phyloP scores from a whole-genome alignment of 2,329 filamentous ascomycete genomes.

The Venturia carpophila region DNA sequence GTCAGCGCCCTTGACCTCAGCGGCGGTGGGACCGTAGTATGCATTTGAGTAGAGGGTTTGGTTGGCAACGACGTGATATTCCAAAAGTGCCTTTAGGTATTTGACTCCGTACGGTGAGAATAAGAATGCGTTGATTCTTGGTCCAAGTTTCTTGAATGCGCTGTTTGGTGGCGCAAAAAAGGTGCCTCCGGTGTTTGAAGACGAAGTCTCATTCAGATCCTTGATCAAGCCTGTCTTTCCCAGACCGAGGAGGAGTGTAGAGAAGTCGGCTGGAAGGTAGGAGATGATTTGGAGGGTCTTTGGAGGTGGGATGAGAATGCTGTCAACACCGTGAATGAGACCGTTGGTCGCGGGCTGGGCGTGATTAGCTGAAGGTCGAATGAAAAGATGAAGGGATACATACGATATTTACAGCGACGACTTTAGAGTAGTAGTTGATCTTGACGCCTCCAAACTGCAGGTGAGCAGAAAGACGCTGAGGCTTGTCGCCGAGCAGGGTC shows the following conservation, averaged over 20 bases:
- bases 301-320: slow-evolving; percentile 69
- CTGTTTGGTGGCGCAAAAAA: slow-evolving; percentile 74
- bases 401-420: slow-evolving; percentile 65
- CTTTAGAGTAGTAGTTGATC: slow-evolving; percentile 68
- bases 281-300: slow-evolving; percentile 55
- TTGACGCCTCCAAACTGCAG: slow-evolving; percentile 55
- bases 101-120: slow-evolving; percentile 68
- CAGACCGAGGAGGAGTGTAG: slow-evolving; percentile 67
- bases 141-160: slow-evolving; percentile 71
- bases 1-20: slow-evolving; percentile 23
- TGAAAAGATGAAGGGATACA: slow-evolving; percentile 24
- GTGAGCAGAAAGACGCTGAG: slow-evolving; percentile 64
- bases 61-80: slow-evolving; percentile 70
- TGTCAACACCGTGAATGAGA: slow-evolving; percentile 69
- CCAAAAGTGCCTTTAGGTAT: slow-evolving; percentile 68
- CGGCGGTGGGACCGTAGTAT: slow-evolving; percentile 51
- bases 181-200: slow-evolving; percentile 54
- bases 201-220: slow-evolving; percentile 45
- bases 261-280: slow-evolving; percentile 62
- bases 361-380: slow-evolving; percentile 19
- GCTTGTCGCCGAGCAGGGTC: slow-evolving; percentile 50
- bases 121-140: slow-evolving; percentile 69
- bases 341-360: slow-evolving; percentile 65
- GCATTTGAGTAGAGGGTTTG: slow-evolving; percentile 77
- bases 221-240: slow-evolving; percentile 64